Evolutionary conservation across 331 rosid species (phyloP), one percentile per base, ranked within the genome.

Genomic region (Prunus yedoensis): DNA sequence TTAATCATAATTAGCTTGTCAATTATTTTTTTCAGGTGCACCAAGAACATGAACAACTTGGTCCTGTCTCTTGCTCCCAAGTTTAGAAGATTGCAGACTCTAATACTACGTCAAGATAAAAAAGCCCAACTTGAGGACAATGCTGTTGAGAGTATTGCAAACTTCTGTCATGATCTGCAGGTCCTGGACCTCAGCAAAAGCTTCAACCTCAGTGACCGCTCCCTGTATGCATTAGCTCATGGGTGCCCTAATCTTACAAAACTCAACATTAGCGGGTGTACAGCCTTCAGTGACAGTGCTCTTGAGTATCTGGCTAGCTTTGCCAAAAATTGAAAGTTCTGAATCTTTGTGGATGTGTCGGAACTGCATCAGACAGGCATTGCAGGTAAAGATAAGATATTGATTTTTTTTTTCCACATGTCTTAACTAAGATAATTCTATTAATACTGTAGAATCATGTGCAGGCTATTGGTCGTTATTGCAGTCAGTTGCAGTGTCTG

Each of bases 181-280:
- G 84, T 88, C 75, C 88, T 95, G 80, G 97, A 95, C 86, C 96
- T 95, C 45, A 92, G 99, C 87, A 95, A 92, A 87, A 91, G 99
- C 77, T 95, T 92, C 88, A 92, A 81, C 85, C 97, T 95, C 64
- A 85, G 85, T 4, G 99, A 92, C 77, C 15, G 79, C 20, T 95
- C 99, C 50, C 80, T 95, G 2, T 81, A 84, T 67, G 88, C 91
- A 66, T 68, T 95, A 32, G 96, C 98, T 41, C 87, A 30, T 50
- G 98, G 97, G 35, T 95, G 99, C 66, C 88, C 68, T 4, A 85
- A 88, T 71, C 97, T 95, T 52, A 80, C 81, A 14, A 87, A 82
- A 78, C 93, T 95, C 20, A 89, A 92, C 77, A 87, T 95, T 85
- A 92, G 98, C 46, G 99, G 93, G n/a, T 92, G 98, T 68, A 81